Evolutionary conservation across 23 red algal genomes (phyloP), one percentile per base, ranked within the genome.

Genomic region (Gracilariopsis chorda): DNA sequence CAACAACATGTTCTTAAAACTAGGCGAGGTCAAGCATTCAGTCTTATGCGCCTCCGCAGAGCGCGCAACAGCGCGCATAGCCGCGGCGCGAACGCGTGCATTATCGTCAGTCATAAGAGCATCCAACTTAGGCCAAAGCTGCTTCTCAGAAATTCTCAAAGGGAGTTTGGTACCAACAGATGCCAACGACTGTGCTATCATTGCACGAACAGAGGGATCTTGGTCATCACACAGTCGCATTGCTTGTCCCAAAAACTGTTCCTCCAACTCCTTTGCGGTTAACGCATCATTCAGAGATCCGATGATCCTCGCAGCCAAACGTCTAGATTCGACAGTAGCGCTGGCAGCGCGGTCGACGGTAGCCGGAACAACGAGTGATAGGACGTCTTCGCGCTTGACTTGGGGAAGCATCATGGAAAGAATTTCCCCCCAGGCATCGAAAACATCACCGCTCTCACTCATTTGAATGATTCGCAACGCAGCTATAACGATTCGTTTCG

Each of bases 341-440:
- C 91, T 94, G 3, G 91, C 76, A 25, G 92, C 92, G 83, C 84
- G 83, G 55, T 87, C 92, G 3, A 87, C 74, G 25, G 92, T 88
- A 13, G 92, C 92, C 51, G 93, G 93, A 16, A 95, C 84, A 2
- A 95, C 81, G 39, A 88, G 79, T 30, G 68, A 69, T 45, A 76
- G 46, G n/a, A 95, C 93, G 41, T 95, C 85, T 34, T 90, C 85
- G 33, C 81, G 81, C 74, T 84, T 61, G 46, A 95, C 93, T 37
- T 95, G 93, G 16, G 93, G 93, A 28, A 95, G 48, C 87, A 95
- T 95, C 85, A 95, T 95, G 3, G 93, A 90, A 69, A 95, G 77
- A 63, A 95, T 95, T 73, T 95, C 93, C 10, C 93, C 93, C 93
- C 93, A 95, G 17, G 86, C 93, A 77, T 95, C 93, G 56, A 95